Conservation (phyloP, 306 rosid species). For the Trifolium pratense region DNA sequence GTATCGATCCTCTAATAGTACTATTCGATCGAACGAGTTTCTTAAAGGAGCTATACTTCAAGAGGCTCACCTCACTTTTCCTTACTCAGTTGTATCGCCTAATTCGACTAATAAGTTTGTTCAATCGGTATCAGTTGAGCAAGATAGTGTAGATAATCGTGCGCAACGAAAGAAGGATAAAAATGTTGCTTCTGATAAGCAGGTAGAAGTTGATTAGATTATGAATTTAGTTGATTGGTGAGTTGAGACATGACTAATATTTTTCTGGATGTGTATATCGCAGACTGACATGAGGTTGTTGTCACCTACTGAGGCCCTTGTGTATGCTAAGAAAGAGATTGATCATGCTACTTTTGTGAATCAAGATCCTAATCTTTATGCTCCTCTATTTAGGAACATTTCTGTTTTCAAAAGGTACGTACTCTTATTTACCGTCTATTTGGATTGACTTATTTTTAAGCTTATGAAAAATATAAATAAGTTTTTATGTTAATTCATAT, state of each 20-base stretch:
- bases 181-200: constrained; percentile 48
- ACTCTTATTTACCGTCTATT: constrained; percentile 22
- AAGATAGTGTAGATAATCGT: constrained; percentile 38
- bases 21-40: constrained; percentile 41
- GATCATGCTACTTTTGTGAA: constrained; percentile 55
- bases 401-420: constrained; percentile 92
- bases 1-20: constrained; percentile 42
- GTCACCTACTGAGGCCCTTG: constrained; percentile 71
- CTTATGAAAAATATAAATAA: no score
- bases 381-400: constrained; percentile 72
- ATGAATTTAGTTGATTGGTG: constrained; percentile 30
- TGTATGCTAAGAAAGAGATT: constrained; percentile 79
- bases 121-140: constrained; percentile 45
- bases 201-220: constrained; percentile 59
- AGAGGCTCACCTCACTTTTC: constrained; percentile 42
- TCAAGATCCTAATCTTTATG: constrained; percentile 75
- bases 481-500: neutral
- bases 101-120: constrained; percentile 46
- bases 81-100: constrained; percentile 38
- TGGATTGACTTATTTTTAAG: no score
- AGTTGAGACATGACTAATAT: constrained; percentile 39
- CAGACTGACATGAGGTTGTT: constrained; percentile 64
- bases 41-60: constrained; percentile 42
- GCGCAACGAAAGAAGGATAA: constrained; percentile 29
- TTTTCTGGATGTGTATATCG: constrained; percentile 40